These are phyloP conservation scores for Lecanoromycetidae sp. DNA, from an alignment of 2,329 filamentous ascomycete genomes.

Conservation along the genomic window DNA sequence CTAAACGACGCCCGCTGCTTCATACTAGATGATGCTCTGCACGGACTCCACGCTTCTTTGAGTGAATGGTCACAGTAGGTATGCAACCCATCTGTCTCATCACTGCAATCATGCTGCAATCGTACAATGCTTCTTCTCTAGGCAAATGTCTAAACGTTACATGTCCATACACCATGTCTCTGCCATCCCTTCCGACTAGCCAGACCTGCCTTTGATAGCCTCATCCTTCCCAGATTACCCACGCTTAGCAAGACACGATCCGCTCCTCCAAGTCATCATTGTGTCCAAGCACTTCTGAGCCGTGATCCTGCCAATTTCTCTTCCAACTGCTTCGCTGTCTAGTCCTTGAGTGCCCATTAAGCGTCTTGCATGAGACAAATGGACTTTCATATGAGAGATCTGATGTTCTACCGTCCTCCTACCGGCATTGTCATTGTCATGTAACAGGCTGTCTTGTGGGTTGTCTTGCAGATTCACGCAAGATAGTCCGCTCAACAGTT, in stretches of 20 bases:
- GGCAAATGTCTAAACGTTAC: neutral
- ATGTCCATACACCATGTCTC: neutral
- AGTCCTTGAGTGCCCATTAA: neutral
- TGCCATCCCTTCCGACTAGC: neutral
- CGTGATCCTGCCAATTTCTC: conserved; percentile 1
- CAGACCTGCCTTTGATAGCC: neutral
- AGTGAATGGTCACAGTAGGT: neutral
- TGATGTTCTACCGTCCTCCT: conserved; percentile 12
- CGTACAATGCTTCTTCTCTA: neutral
- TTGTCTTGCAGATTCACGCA: too few species aligned
- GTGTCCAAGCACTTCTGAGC: conserved; percentile 6
- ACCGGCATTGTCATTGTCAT: neutral
- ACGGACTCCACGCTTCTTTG: conserved; percentile 9
- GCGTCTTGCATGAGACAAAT: conserved; percentile 6
- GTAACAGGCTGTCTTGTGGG: too few species aligned
- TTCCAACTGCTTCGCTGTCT: conserved; percentile 2
- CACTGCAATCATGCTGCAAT: neutral
- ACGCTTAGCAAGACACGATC: neutral
- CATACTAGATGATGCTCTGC: conserved; percentile 11
- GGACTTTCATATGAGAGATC: conserved; percentile 3
- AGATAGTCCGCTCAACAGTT: neutral
- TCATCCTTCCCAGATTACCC: conserved; percentile 1
- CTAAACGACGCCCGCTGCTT: conserved; percentile 1
- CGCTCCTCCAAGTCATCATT: conserved; percentile 2
- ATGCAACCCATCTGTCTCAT: neutral